phyloP scores from a whole-genome alignment of 1,139 yeast genomes.

The Oligophagozyma castellii region DNA sequence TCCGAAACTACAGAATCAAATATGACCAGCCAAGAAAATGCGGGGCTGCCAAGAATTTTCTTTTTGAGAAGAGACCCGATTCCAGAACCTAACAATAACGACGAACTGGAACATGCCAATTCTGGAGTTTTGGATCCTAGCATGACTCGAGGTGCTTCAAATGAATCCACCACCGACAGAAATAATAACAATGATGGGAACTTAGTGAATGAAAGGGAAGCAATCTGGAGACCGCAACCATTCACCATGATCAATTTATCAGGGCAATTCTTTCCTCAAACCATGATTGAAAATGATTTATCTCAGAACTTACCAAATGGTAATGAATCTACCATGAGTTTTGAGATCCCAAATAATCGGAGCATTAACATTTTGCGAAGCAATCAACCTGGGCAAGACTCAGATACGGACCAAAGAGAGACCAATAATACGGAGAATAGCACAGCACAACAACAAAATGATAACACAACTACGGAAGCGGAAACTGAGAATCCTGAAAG shows the following conservation, averaged over 20 bases:
- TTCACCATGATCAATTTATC: not conserved
- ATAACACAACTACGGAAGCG: not conserved
- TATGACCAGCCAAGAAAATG: slow-evolving; percentile 3
- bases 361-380: no score
- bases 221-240: not conserved
- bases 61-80: not conserved
- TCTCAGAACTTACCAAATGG: not conserved
- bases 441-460: not conserved
- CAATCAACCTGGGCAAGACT: no score
- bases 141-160: not conserved
- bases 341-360: no score
- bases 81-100: not conserved
- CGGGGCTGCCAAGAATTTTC: not conserved
- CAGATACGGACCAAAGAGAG: no score
- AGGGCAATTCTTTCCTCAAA: not conserved
- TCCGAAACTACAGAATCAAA: slow-evolving; percentile 23
- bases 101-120: not conserved
- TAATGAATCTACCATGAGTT: not conserved
- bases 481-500: not conserved
- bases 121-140: not conserved
- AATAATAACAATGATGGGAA: not conserved
- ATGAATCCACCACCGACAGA: not conserved
- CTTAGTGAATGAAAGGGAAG: no score
- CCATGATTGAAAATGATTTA: not conserved
- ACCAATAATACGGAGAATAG: not conserved